Percentiles rank a stretch among this genome's conserved stretches.
These are phyloP conservation scores for Tremellales sp. DNA, from an alignment of 1,284 basidiomycete genomes.

Conservation along the genomic window DNA sequence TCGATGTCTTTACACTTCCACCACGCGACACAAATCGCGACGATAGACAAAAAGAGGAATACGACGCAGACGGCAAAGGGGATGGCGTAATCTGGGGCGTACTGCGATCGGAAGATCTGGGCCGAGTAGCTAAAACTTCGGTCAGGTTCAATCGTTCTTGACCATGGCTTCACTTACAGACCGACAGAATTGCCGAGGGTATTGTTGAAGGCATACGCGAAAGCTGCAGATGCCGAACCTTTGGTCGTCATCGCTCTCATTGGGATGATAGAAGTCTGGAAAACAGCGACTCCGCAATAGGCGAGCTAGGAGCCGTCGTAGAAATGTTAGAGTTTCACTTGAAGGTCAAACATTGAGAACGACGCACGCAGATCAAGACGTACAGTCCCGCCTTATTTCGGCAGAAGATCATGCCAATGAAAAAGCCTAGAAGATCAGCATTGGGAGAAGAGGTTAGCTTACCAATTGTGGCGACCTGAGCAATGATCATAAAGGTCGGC, in stretches of 20 bases:
- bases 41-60: slow-evolving; percentile 8
- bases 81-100: slow-evolving; percentile 13
- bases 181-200: slow-evolving; percentile 8
- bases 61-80: slow-evolving; percentile 15
- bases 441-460: too few relatives aligned
- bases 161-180: slow-evolving; percentile 12
- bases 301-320: slow-evolving; percentile 1
- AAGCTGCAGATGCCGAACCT: slow-evolving; percentile 15
- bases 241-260: slow-evolving; percentile 14
- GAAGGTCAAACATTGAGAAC: too few relatives aligned
- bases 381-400: slow-evolving; percentile 17
- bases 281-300: slow-evolving; percentile 3
- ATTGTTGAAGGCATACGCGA: slow-evolving; percentile 22
- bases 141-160: background rate
- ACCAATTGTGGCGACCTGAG: background rate
- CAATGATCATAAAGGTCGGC: slow-evolving; percentile 12
- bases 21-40: slow-evolving; percentile 12
- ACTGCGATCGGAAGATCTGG: slow-evolving; percentile 12
- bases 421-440: slow-evolving; percentile 7
- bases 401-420: slow-evolving; percentile 18
- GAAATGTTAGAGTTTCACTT: background rate
- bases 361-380: slow-evolving; percentile 19
- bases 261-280: slow-evolving; percentile 6
- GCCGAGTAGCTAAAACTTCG: slow-evolving; percentile 9
- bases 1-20: slow-evolving; percentile 12